Evolutionary conservation across 306 rosid species (phyloP).

Genomic region (Boehmeria nivea): DNA sequence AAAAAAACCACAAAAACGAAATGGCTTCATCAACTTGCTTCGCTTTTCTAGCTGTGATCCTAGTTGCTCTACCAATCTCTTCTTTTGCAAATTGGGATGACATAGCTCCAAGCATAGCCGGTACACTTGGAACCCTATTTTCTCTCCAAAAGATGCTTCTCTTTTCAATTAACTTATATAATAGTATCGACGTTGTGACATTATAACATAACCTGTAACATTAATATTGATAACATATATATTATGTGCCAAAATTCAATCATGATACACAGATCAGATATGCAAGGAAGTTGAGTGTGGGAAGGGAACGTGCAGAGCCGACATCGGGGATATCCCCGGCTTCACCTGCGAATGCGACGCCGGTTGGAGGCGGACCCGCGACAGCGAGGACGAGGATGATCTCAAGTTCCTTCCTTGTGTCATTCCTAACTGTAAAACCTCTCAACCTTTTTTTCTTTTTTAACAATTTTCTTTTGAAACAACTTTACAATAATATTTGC

Average conservation of each 20-base stretch:
- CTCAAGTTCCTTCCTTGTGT: slow-evolving; percentile 77
- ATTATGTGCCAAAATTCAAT: not conserved
- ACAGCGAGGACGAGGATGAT: slow-evolving; percentile 26
- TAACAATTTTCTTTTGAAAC: too few species aligned
- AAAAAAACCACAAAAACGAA: too few species aligned
- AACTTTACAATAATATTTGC: not conserved
- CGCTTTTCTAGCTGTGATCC: slow-evolving; percentile 24
- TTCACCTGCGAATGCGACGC: slow-evolving; percentile 52
- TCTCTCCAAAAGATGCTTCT: too few species aligned
- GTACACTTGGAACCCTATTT: slow-evolving; percentile 20
- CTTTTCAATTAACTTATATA: too few species aligned
- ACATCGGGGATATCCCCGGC: slow-evolving; percentile 22
- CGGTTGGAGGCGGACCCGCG: slow-evolving; percentile 61
- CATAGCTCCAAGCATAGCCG: slow-evolving; percentile 18
- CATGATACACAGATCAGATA: slow-evolving; percentile 29
- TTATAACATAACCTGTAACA: too few species aligned
- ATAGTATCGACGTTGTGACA: too few species aligned
- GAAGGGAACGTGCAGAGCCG: slow-evolving; percentile 46
- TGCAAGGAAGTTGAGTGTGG: slow-evolving; percentile 74
- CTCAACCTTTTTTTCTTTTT: not conserved
- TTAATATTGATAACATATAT: not conserved
- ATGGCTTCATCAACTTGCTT: slow-evolving; percentile 32
- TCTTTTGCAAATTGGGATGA: slow-evolving; percentile 24
- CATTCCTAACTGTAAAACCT: slow-evolving; percentile 59
- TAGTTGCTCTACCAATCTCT: slow-evolving; percentile 22